Evolutionary conservation across 148 eudicot species (phyloP).

Genomic region (Gaultheria prostrata): DNA sequence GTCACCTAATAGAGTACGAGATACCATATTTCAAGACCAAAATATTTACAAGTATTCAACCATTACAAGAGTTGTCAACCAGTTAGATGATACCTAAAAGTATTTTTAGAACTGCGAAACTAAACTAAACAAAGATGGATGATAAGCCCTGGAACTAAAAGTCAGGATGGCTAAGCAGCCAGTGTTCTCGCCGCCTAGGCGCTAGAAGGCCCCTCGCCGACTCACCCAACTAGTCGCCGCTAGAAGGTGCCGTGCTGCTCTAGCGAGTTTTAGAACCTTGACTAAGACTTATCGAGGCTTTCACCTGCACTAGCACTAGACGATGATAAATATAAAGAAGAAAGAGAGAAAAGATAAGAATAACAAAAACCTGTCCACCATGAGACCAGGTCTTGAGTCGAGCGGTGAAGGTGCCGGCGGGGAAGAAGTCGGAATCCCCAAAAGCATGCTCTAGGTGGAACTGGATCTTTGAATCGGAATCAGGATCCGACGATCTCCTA

Average conservation of each 20-base stretch:
- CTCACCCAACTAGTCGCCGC: too few relatives aligned
- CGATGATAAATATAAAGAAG: background rate
- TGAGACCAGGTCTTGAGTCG: conserved; percentile 78
- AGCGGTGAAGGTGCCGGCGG: conserved; percentile 82
- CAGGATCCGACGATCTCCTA: conserved; percentile 57
- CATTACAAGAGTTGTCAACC: background rate
- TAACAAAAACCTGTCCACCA: conserved; percentile 65
- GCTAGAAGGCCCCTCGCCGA: too few relatives aligned
- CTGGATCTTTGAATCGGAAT: conserved; percentile 71
- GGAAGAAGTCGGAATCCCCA: conserved; percentile 71
- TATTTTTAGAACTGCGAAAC: background rate
- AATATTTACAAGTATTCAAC: background rate
- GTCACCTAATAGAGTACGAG: background rate
- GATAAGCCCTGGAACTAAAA: background rate
- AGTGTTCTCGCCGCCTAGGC: too few relatives aligned
- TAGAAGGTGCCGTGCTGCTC: too few relatives aligned
- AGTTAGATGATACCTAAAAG: background rate
- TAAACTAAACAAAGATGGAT: background rate
- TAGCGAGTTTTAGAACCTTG: too few relatives aligned
- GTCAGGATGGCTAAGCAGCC: background rate
- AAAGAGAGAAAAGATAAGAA: background rate
- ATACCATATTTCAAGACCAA: background rate
- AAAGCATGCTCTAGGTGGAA: conserved; percentile 80
- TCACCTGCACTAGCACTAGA: background rate
- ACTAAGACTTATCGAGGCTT: background rate